Evolutionary conservation across 2,329 filamentous ascomycete species (phyloP), one percentile per base, ranked within the genome.

Genomic region (Verticillium nonalfalfae): DNA sequence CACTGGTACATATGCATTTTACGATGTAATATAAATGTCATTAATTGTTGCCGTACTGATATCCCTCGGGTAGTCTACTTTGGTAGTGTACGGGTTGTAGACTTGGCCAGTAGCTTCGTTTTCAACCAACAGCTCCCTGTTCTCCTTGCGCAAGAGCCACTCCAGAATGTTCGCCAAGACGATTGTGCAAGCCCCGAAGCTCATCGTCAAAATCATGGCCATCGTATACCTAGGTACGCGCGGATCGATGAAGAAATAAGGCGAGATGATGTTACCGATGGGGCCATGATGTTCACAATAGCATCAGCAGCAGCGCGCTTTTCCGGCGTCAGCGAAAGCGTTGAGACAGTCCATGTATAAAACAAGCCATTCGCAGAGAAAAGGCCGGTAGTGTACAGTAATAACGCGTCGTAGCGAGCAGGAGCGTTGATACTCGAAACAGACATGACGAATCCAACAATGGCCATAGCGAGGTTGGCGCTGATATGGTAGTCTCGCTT

Each of bases 401-500:
- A 75, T 0, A 69, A 87, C 85, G n/a, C 83, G 10, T 40, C 56
- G 64, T 87, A 87, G 34, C 85, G 75, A 0, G 85, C 81, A 0
- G 76, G 84, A 2, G 76, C 78, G 11, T 74, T 70, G 0, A 79
- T 81, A 0, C 85, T 88, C 0, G 81, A 74, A 2, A 84, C 84
- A 7, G 82, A 82, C 15, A 88, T 74, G 62, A 88, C 83, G 70
- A 85, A 89, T 1, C 83, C 80, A 0, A 72, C 72, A 1, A 87
- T 75, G 1, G 81, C 81, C 50, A 87, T 73, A 34, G 76, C 80
- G 10, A 87, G 75, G 0, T 85, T 85, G 0, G 83, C 65, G 0
- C 78, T 76, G 59, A 88, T 81, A 67, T 88, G 86, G 64, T 80
- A 79, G 68, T 83, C 87, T 9, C 85, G 79, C 65, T 89, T 85